Evolutionary conservation across 306 rosid species (phyloP), one percentile per base, ranked within the genome.

Genomic region (Trifolium subterraneum): DNA sequence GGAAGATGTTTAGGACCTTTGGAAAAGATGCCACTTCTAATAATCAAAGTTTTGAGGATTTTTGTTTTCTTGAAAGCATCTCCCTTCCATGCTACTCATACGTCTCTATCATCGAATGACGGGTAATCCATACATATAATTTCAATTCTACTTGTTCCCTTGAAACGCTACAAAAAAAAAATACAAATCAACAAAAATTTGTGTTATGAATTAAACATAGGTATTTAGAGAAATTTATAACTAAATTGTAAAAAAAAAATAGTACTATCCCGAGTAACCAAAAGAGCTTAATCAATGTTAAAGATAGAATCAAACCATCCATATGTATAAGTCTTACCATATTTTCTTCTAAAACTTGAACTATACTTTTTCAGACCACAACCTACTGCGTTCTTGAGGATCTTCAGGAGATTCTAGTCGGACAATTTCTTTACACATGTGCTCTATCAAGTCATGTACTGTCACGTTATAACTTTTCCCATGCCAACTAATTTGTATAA

Each of bases 341-440:
- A 22, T 78, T 18, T 1, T 60, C 16, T 23, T 35, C 16, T 29
- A 69, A 50, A 48, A 69, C 73, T 0, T 16, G 13, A 69, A 69
- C 7, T 69, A 69, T 51, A 51, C 79, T 8, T 64, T 8, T 0
- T 2, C 18, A 1, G 2, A 9, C 55, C 72, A 74, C 16, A 74
- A 64, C 64, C 79, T 50, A 36, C 72, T 50, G 0, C 64, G 42
- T 22, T 63, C 51, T 3, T 52, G 64, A 20, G 29, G 71, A 0
- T 16, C 29, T 19, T 12, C 2, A 0, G 55, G 41, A 22, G 79
- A 74, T 64, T 74, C 54, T 9, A 6, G 50, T 16, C 63, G 39
- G 0, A 74, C 51, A 20, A 74, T 31, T 65, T 65, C 70, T 22
- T 65, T 65, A 20, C 70, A 35, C 70, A 65, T 65, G 11, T 19